These are phyloP conservation scores for Kokia cookei DNA, from an alignment of 441 rosid genomes.

Conservation along the genomic window DNA sequence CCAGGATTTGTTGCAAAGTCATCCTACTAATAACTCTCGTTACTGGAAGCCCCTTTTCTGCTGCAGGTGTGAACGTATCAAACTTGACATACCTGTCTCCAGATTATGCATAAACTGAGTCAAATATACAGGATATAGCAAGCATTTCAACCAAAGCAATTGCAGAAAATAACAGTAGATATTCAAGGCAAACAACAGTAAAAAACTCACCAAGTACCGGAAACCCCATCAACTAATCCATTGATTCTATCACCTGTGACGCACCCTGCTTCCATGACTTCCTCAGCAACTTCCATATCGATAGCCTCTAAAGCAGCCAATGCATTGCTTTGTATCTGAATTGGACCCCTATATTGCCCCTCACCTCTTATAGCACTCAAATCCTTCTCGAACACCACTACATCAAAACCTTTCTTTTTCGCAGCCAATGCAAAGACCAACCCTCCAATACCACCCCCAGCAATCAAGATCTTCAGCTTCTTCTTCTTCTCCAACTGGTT, in stretches of 20 bases:
- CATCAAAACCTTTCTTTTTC: slow-evolving; percentile 78
- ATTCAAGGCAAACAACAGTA: not conserved
- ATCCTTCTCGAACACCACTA: slow-evolving; percentile 83
- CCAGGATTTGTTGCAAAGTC: slow-evolving; percentile 82
- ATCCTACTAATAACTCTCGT: slow-evolving; percentile 87
- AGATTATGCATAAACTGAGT: not conserved
- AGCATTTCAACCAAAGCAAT: not conserved
- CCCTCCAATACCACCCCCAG: slow-evolving; percentile 94
- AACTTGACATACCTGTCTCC: slow-evolving; percentile 75
- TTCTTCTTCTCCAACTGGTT: slow-evolving; percentile 15
- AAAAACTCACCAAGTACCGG: slow-evolving; percentile 76
- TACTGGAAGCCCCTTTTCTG: slow-evolving; percentile 79
- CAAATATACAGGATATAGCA: not conserved
- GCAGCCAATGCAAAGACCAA: slow-evolving; percentile 84
- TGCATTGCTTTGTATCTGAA: slow-evolving; percentile 90
- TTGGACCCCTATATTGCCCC: slow-evolving; percentile 90
- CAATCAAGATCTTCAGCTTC: slow-evolving; percentile 60
- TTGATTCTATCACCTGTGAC: slow-evolving; percentile 90
- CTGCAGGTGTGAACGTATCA: slow-evolving; percentile 95
- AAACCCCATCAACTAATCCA: slow-evolving; percentile 87
- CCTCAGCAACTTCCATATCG: slow-evolving; percentile 72
- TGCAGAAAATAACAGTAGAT: not conserved
- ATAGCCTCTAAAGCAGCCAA: slow-evolving; percentile 93
- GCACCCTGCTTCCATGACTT: slow-evolving; percentile 78
- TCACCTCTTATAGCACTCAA: slow-evolving; percentile 88